Base-by-base conservation (phyloP, 306 rosid genomes). In the Trifolium repens region DNA sequence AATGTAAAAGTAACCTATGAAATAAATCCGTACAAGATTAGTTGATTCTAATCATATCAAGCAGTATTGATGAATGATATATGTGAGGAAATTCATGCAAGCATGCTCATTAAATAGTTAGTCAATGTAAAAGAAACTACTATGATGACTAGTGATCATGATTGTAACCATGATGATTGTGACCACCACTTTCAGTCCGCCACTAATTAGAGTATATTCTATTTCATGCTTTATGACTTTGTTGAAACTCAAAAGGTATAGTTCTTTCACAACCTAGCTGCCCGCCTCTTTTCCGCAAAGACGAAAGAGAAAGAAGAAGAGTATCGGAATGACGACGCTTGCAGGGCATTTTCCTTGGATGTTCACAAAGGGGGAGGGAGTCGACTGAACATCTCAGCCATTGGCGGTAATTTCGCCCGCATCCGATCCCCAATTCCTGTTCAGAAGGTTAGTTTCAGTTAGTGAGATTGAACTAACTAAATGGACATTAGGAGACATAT, bases 161-260 rank as follows among this genome's bases (percentile, higher is more conserved):
- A 85, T 72, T 79, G 61, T 76, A 37, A 58, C 74, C 71, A 84
- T 83, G 80, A 87, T 72, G 83, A 67, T 64, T 70, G 71, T 58
- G 71, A 85, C 84, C 84, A 65, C 81, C 75, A 69, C 60, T 19
- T 4, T 47, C 46, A 79, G 70, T 81, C 62, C 40, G 50, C 82
- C 82, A 82, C 82, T 72, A 77, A 54, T 30, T 30, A 54, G 60
- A 54, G 60, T 54, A 54, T 49, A 46, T 52, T 40, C 68, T 34
- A 43, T 67, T 58, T 46, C 32, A 57, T 69, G 70, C 73, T 66
- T 75, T 42, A 66, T 72, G 39, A 11, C 73, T 44, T 42, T 15
- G 42, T 81, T 75, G 86, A 81, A 76, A 60, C 67, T 72, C 16
- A 54, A 35, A 71, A 60, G 67, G 40, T 30, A 30, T 30, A 27